These are phyloP conservation scores for Millerozyma miso DNA, from an alignment of 805 yeast species.

Conservation along the genomic window DNA sequence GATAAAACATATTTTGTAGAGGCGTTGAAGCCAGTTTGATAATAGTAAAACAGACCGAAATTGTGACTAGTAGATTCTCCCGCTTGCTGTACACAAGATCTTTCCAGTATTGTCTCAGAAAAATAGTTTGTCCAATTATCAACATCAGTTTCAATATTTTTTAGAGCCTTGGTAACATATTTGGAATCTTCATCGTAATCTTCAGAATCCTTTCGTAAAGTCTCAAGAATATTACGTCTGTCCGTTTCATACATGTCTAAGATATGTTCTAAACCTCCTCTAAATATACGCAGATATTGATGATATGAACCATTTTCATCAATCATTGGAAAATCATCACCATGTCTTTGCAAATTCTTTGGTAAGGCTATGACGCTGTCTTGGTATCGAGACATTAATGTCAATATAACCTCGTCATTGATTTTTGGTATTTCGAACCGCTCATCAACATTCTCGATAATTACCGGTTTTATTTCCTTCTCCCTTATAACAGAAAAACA, in stretches of 20 bases:
- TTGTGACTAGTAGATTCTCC: background rate
- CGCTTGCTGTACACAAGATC: background rate
- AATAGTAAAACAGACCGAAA: conserved; percentile 49
- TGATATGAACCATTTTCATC: conserved; percentile 18
- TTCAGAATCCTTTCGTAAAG: conserved; percentile 53
- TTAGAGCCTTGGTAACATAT: conserved; percentile 51
- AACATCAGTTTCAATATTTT: conserved; percentile 48
- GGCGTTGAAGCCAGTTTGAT: conserved; percentile 72
- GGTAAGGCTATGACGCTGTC: conserved; percentile 50
- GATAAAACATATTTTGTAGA: conserved; percentile 62
- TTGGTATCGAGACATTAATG: conserved; percentile 53
- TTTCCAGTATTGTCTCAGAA: conserved; percentile 4
- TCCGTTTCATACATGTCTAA: conserved; percentile 57
- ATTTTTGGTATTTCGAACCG: conserved; percentile 55
- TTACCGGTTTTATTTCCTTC: conserved; percentile 63
- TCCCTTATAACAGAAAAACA: conserved; percentile 57
- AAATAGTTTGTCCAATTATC: conserved; percentile 33
- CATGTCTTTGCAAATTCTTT: conserved; percentile 24
- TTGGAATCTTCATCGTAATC: conserved; percentile 58
- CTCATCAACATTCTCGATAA: conserved; percentile 45
- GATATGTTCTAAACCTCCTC: conserved; percentile 56
- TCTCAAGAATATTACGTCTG: conserved; percentile 45
- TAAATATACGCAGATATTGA: conserved; percentile 62
- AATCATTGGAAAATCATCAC: conserved; percentile 55
- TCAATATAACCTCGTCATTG: conserved; percentile 52